Conservation (phyloP, 2,329 filamentous ascomycete genomes). For the Fusarium protoensiforme region DNA sequence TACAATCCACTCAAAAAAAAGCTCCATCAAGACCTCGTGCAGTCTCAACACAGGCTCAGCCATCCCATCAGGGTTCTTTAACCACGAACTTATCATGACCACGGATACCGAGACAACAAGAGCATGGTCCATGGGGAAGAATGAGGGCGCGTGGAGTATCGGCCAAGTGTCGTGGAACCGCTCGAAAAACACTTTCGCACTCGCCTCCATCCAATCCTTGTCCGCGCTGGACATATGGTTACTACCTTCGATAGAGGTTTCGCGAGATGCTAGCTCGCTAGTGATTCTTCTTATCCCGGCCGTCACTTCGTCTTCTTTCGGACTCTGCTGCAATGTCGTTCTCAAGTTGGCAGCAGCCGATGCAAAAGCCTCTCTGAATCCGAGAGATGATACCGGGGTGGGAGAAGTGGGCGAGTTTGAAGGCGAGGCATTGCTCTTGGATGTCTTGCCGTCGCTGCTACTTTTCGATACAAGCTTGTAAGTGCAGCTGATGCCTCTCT, state of each 20-base stretch:
- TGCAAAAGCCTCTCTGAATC: neutral
- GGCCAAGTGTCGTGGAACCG: conserved; percentile 56
- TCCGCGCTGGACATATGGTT: conserved; percentile 10
- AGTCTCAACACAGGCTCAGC: conserved; percentile 43
- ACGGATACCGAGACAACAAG: conserved; percentile 44
- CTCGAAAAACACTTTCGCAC: conserved; percentile 49
- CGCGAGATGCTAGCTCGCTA: conserved; percentile 3
- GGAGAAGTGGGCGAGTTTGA: neutral
- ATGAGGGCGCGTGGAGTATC: conserved; percentile 52
- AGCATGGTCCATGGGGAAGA: conserved; percentile 45
- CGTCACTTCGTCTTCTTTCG: conserved; percentile 12
- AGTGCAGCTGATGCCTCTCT: conserved; percentile 51
- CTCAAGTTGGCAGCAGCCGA: conserved; percentile 1
- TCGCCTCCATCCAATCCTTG: conserved; percentile 27
- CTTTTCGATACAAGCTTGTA: conserved; percentile 44
- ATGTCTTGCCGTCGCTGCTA: conserved; percentile 7
- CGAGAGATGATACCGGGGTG: neutral
- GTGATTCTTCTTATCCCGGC: conserved; percentile 19
- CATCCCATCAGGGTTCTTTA: conserved; percentile 43
- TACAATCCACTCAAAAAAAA: conserved; percentile 45
- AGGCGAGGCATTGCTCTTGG: conserved; percentile 1
- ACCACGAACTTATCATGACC: conserved; percentile 54
- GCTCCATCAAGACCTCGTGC: conserved; percentile 47
- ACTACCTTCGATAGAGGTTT: conserved; percentile 18
- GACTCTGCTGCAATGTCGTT: neutral